Conservation (phyloP, 163 green algal genomes). For the Coccomyxa subellipsoidea region DNA sequence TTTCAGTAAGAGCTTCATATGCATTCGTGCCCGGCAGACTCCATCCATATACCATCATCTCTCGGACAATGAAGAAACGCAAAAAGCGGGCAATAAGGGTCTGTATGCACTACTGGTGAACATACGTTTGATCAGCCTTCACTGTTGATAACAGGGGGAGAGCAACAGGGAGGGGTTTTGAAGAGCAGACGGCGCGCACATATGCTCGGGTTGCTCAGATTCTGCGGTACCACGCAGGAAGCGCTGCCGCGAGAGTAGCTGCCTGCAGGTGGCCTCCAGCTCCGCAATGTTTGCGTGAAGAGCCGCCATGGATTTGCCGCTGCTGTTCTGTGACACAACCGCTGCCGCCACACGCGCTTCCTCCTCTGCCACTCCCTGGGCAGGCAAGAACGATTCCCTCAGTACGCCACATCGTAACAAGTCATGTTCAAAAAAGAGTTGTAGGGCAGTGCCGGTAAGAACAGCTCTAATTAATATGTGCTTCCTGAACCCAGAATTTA, state of each 20-base stretch:
- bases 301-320: not conserved
- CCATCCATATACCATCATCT: too few species aligned
- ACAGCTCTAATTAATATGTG: too few species aligned
- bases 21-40: too few species aligned
- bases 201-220: not conserved
- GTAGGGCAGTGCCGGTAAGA: too few species aligned
- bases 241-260: not conserved
- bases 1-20: too few species aligned
- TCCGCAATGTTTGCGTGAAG: not conserved
- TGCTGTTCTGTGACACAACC: slow-evolving; percentile 3
- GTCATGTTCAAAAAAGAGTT: not conserved
- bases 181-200: not conserved
- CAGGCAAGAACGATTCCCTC: slow-evolving; percentile 9
- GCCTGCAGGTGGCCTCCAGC: not conserved
- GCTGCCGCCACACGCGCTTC: not conserved
- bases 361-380: slow-evolving; percentile 13
- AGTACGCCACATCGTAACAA: too few species aligned
- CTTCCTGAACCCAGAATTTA: too few species aligned
- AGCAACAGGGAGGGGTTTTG: not conserved
- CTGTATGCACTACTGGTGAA: too few species aligned
- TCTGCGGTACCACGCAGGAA: not conserved
- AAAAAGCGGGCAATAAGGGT: too few species aligned
- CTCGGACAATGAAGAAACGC: too few species aligned
- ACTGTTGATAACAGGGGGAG: too few species aligned
- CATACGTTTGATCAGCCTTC: too few species aligned